phyloP scores from a whole-genome alignment of 1,284 basidiomycete genomes.

The Marasmius fiardii region DNA sequence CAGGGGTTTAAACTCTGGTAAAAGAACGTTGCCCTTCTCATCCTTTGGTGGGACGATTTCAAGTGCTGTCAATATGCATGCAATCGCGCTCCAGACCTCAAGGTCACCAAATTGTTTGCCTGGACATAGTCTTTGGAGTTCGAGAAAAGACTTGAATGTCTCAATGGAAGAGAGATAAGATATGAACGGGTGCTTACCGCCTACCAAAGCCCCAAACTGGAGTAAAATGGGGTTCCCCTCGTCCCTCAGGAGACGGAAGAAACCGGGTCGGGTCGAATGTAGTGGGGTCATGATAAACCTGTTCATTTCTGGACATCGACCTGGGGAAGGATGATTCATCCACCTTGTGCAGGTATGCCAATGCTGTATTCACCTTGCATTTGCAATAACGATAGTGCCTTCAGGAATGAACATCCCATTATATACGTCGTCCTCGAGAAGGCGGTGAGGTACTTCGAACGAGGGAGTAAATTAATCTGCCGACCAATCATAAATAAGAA shows the following conservation, averaged over 20 bases:
- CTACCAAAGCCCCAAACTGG: not conserved
- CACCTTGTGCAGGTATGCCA: no score
- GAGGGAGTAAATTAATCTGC: not conserved
- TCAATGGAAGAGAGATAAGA: not conserved
- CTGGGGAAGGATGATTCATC: no score
- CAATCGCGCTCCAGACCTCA: not conserved
- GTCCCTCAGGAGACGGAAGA: not conserved
- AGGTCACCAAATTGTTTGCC: not conserved
- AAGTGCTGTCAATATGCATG: not conserved
- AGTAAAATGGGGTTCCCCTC: not conserved
- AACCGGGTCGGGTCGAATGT: not conserved
- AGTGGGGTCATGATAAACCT: not conserved
- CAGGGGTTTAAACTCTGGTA: not conserved
- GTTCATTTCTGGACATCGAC: not conserved
- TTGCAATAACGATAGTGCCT: not conserved
- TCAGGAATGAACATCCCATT: constrained; percentile 1
- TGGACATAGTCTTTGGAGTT: not conserved
- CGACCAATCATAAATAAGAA: no score
- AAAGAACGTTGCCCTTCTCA: not conserved
- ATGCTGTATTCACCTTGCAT: not conserved
- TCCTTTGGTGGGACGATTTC: not conserved
- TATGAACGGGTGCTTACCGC: not conserved
- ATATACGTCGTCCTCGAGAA: not conserved
- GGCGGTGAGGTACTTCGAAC: not conserved
- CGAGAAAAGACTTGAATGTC: no score